Percentiles rank a stretch among this genome's conserved stretches.
These are phyloP conservation scores for Herpotrichia juniperi DNA, from an alignment of 2,329 filamentous ascomycete species.

Conservation along the genomic window DNA sequence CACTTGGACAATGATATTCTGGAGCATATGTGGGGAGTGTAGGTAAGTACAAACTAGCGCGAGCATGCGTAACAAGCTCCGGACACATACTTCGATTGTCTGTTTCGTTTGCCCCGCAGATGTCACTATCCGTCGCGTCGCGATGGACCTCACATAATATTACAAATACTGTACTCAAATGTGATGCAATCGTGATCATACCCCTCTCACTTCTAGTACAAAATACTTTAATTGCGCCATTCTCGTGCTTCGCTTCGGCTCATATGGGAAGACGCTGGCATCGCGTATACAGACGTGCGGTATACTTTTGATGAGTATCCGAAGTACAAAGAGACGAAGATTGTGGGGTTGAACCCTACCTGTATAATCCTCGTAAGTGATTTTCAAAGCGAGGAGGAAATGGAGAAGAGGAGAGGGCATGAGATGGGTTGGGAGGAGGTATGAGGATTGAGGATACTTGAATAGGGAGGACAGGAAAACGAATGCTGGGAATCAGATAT, in stretches of 20 bases:
- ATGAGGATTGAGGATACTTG: too few relatives aligned
- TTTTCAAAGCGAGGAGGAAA: too few relatives aligned
- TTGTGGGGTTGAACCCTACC: conserved; percentile 30
- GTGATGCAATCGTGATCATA: neutral
- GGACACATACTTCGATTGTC: conserved; percentile 29
- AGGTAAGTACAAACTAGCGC: conserved; percentile 25
- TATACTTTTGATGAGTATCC: conserved; percentile 38
- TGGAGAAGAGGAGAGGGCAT: too few relatives aligned
- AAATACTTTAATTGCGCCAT: neutral
- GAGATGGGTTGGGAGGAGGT: too few relatives aligned
- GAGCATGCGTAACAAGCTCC: conserved; percentile 37
- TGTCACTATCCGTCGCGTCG: too few relatives aligned
- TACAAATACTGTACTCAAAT: too few relatives aligned
- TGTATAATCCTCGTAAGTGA: conserved; percentile 32
- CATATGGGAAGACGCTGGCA: conserved; percentile 29
- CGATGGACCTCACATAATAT: too few relatives aligned
- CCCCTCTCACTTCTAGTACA: neutral
- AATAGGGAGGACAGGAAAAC: too few relatives aligned
- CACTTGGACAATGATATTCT: neutral
- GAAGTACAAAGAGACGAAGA: conserved; percentile 25
- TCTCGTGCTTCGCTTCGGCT: neutral
- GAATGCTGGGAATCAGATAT: conserved; percentile 32
- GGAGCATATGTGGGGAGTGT: neutral
- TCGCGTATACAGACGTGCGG: conserved; percentile 36
- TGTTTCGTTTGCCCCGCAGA: too few relatives aligned